Evolutionary conservation across 176 grass and related monocot species (phyloP).

Genomic region (Canna indica): DNA sequence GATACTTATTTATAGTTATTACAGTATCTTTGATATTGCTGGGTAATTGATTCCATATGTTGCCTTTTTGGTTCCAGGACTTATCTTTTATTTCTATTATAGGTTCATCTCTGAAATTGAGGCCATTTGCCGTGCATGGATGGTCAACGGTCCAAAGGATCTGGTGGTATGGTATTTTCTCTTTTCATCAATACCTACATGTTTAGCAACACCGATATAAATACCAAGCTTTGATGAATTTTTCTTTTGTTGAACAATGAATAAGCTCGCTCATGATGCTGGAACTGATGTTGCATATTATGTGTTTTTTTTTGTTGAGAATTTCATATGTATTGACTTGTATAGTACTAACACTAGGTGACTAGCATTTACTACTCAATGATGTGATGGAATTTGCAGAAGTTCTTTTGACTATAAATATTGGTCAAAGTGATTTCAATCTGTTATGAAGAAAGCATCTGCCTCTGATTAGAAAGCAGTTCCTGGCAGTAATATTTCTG

Average conservation of each 20-base stretch:
- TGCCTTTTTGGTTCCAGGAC: background rate
- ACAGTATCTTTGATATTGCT: background rate
- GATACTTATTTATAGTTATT: background rate
- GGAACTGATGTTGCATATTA: background rate
- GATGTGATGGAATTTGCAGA: background rate
- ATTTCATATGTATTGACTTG: background rate
- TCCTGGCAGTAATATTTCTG: no score
- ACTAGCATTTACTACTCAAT: background rate
- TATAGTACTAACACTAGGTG: no score
- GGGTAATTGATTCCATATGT: background rate
- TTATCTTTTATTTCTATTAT: constrained; percentile 8
- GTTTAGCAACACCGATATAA: background rate
- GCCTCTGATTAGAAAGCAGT: background rate
- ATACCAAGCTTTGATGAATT: no score
- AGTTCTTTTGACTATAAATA: background rate
- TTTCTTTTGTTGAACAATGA: background rate
- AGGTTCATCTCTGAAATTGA: constrained; percentile 99
- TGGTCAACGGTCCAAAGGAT: constrained; percentile 72
- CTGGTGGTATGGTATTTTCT: constrained; percentile 54
- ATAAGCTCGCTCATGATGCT: background rate
- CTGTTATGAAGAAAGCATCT: background rate
- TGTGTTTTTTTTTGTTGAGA: background rate
- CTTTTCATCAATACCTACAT: constrained; percentile 8
- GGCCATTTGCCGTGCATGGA: constrained; percentile 84
- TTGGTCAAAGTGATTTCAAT: background rate